Conservation (phyloP, 306 rosid genomes). For the Vicia faba region DNA sequence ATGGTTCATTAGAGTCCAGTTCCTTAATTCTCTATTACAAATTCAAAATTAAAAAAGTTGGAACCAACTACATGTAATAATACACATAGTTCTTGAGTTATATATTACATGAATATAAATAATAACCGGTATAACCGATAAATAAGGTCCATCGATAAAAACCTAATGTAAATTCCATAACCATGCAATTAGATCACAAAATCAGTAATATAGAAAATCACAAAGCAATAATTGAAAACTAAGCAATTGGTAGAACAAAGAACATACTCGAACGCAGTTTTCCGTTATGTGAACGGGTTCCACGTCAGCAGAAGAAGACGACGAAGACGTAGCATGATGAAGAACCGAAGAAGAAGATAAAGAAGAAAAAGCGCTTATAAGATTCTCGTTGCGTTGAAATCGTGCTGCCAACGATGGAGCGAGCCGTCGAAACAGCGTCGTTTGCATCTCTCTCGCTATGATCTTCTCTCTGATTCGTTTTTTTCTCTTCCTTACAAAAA, state of each 20-base stretch:
- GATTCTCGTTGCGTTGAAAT: slow-evolving; percentile 59
- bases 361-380: slow-evolving; percentile 38
- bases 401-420: slow-evolving; percentile 50
- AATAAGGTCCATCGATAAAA: slow-evolving; percentile 30
- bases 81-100: background rate
- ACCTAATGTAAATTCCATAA: background rate
- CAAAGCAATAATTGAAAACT: background rate
- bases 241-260: background rate
- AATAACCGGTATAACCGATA: too few species aligned
- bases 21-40: slow-evolving; percentile 74
- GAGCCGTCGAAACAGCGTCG: slow-evolving; percentile 54
- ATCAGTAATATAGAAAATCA: background rate
- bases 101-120: background rate
- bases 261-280: slow-evolving; percentile 64
- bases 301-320: slow-evolving; percentile 36
- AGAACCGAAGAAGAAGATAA: slow-evolving; percentile 41
- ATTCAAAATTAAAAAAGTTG: slow-evolving; percentile 23
- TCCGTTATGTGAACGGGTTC: slow-evolving; percentile 68
- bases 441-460: slow-evolving; percentile 38
- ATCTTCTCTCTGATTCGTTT: background rate
- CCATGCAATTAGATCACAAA: background rate
- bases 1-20: slow-evolving; percentile 57
- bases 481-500: background rate
- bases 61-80: background rate
- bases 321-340: slow-evolving; percentile 48